Base-by-base conservation (phyloP, 2,329 filamentous ascomycete species). In the Aspergillaceae sp. region DNA sequence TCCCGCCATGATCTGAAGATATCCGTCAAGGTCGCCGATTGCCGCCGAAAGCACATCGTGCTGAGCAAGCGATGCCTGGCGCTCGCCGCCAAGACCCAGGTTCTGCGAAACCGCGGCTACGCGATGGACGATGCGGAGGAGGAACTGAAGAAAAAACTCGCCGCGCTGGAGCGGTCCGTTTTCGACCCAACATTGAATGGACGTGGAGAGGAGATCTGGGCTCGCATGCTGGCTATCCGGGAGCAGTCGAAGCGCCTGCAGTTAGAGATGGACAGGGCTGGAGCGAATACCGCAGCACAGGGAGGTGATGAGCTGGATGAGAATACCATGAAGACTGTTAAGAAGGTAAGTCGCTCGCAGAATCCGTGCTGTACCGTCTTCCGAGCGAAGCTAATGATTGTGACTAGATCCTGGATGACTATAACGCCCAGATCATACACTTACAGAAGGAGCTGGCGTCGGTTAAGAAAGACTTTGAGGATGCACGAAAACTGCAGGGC, bases 141-240 rank as follows among this genome's bases (percentile, higher is more conserved):
- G 60, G 77, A 78, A 51, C 57, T 84, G 46, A 79, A 79, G 65
- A 78, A 78, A 64, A 80, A 80, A 58, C 66, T 84, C 41, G 56
- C 73, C n/a, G 70, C 72, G 48, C 65, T 84, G 42, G 77, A 82
- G 60, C 73, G 74, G 44, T 70, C 72, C 42, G 76, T 80, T 2
- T 77, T 79, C 43, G 80, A 84, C 55, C 79, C 80, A 0, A 73
- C 75, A 4, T 69, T 83, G 41, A 73, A 72, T 40, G 80, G 78
- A 4, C 68, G 79, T 26, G 76, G 77, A 48, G 80, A 84, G 59
- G 80, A 83, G 62, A 79, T 83, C 46, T 84, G 80, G 80, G 80
- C 80, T 29, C 69, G 80, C 35, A 82, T 84, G 79, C 72, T 82
- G 41, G 74, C 75, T 5, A 74, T 83, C 44, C 68, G 79, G 46